A percentile compares a stretch with the other conserved stretches of the same genome.
These are phyloP conservation scores for Aciculoconidium aculeatum DNA, from an alignment of 805 yeast species.

Conservation along the genomic window DNA sequence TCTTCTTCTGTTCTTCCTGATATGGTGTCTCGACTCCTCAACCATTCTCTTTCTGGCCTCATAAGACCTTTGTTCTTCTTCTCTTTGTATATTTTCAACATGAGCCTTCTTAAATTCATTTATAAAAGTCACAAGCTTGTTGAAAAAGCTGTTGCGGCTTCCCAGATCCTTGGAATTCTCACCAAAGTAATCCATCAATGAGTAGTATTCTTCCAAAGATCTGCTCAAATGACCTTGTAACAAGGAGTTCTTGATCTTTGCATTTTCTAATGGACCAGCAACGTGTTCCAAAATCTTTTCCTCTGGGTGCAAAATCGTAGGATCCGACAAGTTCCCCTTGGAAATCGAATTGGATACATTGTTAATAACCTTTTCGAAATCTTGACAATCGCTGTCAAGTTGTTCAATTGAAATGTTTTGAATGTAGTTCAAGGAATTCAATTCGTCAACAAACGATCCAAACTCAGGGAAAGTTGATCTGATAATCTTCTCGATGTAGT, in stretches of 20 bases:
- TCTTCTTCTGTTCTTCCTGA: slow-evolving; percentile 6
- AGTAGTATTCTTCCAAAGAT: slow-evolving; percentile 60
- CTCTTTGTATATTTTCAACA: slow-evolving; percentile 69
- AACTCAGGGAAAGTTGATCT: slow-evolving; percentile 78
- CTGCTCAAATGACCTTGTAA: slow-evolving; percentile 58
- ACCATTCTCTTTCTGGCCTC: slow-evolving; percentile 31
- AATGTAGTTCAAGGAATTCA: slow-evolving; percentile 51
- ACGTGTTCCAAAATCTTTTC: slow-evolving; percentile 65
- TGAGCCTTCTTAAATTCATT: slow-evolving; percentile 76
- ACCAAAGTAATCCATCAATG: slow-evolving; percentile 80
- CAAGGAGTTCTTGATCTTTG: slow-evolving; percentile 61
- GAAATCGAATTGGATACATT: slow-evolving; percentile 72
- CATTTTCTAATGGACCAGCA: slow-evolving; percentile 64
- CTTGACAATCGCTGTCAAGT: slow-evolving; percentile 63
- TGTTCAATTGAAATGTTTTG: slow-evolving; percentile 81
- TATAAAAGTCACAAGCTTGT: slow-evolving; percentile 73
- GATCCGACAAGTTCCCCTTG: slow-evolving; percentile 81
- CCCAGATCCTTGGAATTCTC: slow-evolving; percentile 72
- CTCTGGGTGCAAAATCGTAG: slow-evolving; percentile 72
- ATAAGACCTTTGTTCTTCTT: slow-evolving; percentile 62
- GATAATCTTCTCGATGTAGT: slow-evolving; percentile 86
- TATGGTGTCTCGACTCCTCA: slow-evolving; percentile 19
- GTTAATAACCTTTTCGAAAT: slow-evolving; percentile 52
- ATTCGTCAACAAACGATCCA: slow-evolving; percentile 68
- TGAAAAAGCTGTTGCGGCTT: slow-evolving; percentile 66